These are phyloP conservation scores for Ottelia alismoides DNA, from an alignment of 106 monocot genomes.

Conservation along the genomic window DNA sequence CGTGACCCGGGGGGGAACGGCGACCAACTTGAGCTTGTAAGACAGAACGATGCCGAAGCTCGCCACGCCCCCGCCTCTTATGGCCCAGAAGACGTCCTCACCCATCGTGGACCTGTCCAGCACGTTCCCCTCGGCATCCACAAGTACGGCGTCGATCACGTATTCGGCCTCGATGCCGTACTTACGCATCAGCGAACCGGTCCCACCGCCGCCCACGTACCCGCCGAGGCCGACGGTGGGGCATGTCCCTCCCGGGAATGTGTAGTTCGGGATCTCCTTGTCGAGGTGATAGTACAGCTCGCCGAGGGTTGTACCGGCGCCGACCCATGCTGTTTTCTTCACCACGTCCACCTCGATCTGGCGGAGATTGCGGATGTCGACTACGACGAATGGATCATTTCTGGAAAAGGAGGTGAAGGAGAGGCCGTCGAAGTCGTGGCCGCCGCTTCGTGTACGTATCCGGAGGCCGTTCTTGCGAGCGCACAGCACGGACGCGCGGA, in stretches of 20 bases:
- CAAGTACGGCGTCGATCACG: constrained; percentile 15
- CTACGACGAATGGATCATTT: constrained; percentile 3
- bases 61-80: constrained; percentile 32
- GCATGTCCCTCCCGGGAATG: constrained; percentile 21
- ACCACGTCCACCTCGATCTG: constrained; percentile 1
- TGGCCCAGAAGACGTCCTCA: constrained; percentile 49
- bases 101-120: constrained; percentile 35
- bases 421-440: constrained; percentile 38
- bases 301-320: constrained; percentile 28
- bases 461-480: neutral
- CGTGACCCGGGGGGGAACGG: constrained; percentile 14
- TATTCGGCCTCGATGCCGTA: constrained; percentile 18
- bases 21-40: constrained; percentile 16
- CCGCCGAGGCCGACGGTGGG: constrained; percentile 32
- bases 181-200: constrained; percentile 15
- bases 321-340: constrained; percentile 13
- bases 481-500: constrained; percentile 17
- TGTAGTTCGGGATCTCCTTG: neutral
- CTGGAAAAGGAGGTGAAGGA: constrained; percentile 19
- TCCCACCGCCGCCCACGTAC: constrained; percentile 22
- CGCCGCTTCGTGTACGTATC: constrained; percentile 25
- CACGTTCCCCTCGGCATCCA: constrained; percentile 12
- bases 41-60: constrained; percentile 18
- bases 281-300: constrained; percentile 25
- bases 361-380: constrained; percentile 14